Evolutionary conservation across 75 land plant genomes (phyloP), one percentile per base, ranked within the genome.

Genomic region (Cunninghamia lanceolata): DNA sequence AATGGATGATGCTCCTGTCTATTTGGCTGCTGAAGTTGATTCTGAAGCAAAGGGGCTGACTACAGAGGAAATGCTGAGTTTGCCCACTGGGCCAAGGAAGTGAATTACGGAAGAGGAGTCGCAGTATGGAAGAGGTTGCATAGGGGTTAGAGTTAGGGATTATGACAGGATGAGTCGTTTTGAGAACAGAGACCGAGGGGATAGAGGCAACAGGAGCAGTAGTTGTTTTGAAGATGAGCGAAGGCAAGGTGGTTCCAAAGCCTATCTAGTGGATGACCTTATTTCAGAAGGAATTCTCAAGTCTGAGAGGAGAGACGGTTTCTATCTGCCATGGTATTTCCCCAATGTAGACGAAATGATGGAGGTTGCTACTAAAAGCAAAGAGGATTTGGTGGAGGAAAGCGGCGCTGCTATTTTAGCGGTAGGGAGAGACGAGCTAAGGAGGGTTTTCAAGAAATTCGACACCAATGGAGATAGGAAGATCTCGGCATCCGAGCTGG

Each of bases 21-120:
- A n/a, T n/a, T n/a, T n/a, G n/a, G n/a, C n/a, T 10, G 52, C 84
- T 1, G 56, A 53, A 16, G 25, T 84, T 13, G 17, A 15, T 56
- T 25, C 86, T n/a, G 89, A 85, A 34, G 39, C 84, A 9, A 83
- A 84, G 74, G 88, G 93, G 2, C 89, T 96, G 74, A 97, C 96
- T 11, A 87, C 89, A 32, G 98, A 93, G 66, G 99, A 96, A 86
- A 39, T 90, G 84, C 42, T 93, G 82, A 53, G 35, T 52, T 92
- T 97, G 43, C 99, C 99, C 88, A 97, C 93, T 16, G 99, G 93
- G 1, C 99, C 99, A 2, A 88, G 97, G 28, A 91, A 96, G 88
- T 85, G 98, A 42, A 43, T 94, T 21, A 91, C 90, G 19, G 99
- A 97, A 87, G 98, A 95, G 89, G 86, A 85, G 88, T 87, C 1